These are phyloP conservation scores for Silene latifolia DNA, from an alignment of 148 eudicot species.

Conservation along the genomic window DNA sequence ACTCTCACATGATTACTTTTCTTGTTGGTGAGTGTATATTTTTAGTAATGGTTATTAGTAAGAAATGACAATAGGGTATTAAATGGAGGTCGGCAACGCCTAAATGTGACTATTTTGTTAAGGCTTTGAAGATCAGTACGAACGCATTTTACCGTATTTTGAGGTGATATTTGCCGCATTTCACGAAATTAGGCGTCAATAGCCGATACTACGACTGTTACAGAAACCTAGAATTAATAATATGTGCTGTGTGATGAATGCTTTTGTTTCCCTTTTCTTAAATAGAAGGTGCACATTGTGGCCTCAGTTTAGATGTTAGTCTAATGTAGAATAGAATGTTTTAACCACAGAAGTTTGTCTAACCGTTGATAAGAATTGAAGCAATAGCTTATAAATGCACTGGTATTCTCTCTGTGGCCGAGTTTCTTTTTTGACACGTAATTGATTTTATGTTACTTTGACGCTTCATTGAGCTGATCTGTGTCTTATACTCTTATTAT, in stretches of 20 bases:
- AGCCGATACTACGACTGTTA: not conserved
- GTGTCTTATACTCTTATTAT: not conserved
- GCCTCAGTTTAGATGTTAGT: constrained; percentile 5
- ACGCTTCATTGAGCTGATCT: not conserved
- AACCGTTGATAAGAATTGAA: not conserved
- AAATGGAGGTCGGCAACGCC: not conserved
- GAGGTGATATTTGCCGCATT: not conserved
- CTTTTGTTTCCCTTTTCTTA: not conserved
- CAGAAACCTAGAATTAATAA: not conserved
- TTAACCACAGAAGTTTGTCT: constrained; percentile 12
- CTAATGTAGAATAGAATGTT: constrained; percentile 8
- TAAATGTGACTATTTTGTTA: not conserved
- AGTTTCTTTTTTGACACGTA: not conserved
- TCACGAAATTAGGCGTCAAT: not conserved
- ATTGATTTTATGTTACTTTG: not conserved
- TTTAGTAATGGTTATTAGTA: not conserved
- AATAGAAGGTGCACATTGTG: not conserved
- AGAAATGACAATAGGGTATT: not conserved
- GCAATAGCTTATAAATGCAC: too few species aligned
- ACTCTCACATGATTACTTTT: constrained; percentile 89
- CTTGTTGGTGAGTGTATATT: constrained; percentile 59
- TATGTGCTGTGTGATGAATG: not conserved
- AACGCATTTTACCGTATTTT: not conserved
- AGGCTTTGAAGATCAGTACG: not conserved
- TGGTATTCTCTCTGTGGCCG: too few species aligned